Percentiles rank a stretch among this genome's conserved stretches.
Evolutionary conservation across 805 yeast genomes (phyloP).

Genomic region (Starmerella roubikii): DNA sequence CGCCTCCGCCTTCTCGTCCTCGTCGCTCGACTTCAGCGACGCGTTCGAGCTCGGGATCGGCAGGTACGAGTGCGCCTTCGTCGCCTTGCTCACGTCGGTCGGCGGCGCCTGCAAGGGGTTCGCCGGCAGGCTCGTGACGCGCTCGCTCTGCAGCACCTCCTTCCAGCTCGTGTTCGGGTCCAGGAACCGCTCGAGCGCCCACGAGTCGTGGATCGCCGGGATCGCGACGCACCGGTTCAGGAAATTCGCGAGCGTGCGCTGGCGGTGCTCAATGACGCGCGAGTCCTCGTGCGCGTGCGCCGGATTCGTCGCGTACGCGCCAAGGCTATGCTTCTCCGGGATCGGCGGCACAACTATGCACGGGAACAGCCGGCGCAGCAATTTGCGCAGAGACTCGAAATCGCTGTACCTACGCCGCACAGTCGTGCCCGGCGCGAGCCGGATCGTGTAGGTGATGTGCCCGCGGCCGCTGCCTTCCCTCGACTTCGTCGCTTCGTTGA

Average conservation of each 20-base stretch:
- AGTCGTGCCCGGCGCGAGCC: constrained; percentile 37
- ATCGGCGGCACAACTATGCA: constrained; percentile 82
- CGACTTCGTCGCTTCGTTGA: constrained; percentile 74
- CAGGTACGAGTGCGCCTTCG: constrained; percentile 46
- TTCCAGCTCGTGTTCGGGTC: constrained; percentile 79
- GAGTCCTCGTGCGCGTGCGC: constrained; percentile 34
- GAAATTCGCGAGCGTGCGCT: constrained; percentile 61
- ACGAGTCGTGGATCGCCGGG: constrained; percentile 41
- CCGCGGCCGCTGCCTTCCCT: constrained; percentile 66
- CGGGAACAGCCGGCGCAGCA: constrained; percentile 62
- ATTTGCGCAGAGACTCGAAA: constrained; percentile 68
- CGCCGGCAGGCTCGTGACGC: constrained; percentile 39
- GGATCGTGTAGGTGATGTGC: constrained; percentile 72
- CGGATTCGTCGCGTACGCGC: constrained; percentile 34
- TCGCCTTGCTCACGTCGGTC: constrained; percentile 40
- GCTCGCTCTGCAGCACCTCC: constrained; percentile 51
- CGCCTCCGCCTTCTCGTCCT: constrained; percentile 23
- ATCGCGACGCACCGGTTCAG: constrained; percentile 59
- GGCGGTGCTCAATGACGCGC: constrained; percentile 47
- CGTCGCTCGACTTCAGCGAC: constrained; percentile 13
- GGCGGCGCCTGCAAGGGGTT: constrained; percentile 49
- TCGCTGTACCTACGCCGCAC: constrained; percentile 85
- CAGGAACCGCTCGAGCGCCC: constrained; percentile 60
- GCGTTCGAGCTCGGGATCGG: constrained; percentile 44
- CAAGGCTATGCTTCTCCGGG: constrained; percentile 66